Evolutionary conservation across 202 grass and related monocot genomes (phyloP), one percentile per base, ranked within the genome.

Genomic region (Zoysia matrella): DNA sequence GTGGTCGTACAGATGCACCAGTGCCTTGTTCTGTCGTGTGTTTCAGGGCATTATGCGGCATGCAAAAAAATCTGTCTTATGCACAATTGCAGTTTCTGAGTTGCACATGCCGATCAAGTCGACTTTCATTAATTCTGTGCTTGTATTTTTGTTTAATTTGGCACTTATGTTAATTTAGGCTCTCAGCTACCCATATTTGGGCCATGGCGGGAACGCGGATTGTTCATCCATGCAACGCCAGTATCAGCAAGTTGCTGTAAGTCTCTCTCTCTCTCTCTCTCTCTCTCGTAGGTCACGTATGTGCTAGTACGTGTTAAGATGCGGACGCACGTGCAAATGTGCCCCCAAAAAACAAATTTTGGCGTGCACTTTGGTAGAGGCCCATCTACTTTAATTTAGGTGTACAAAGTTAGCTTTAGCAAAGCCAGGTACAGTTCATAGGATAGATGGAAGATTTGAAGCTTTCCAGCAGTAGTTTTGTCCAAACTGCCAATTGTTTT

Each of bases 121-220:
- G 30, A 36, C 30, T 36, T 36, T 36, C 30, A 36, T 36, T 58
- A 82, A 71, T 70, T 85, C 8, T 57, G 56, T 70, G 45, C 56
- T 52, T 67, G 65, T 7, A 52, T 36, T 78, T 3, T 15, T 12
- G 45, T 46, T 46, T 36, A 36, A 36, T 18, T 4, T 52, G 49
- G 40, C 8, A 52, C 3, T 36, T 36, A 36, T 36, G 30, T 36
- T 36, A 36, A 36, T 36, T 36, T 54, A 97, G 94, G 89, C 71
- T 80, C 91, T 97, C 72, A 94, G 83, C 87, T 82, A 76, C 69
- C 94, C 94, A n/a, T 94, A 94, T 70, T 65, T 97, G 74, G 83
- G 82, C 70, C 76, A 74, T 71, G 61, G 69, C 60, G 49, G 51
- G 22, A 83, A 81, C 76, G 67, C 11, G 1, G 60, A 60, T 54